Conservation (phyloP, 345 rosid genomes). For the Bruguiera gymnorhiza region DNA sequence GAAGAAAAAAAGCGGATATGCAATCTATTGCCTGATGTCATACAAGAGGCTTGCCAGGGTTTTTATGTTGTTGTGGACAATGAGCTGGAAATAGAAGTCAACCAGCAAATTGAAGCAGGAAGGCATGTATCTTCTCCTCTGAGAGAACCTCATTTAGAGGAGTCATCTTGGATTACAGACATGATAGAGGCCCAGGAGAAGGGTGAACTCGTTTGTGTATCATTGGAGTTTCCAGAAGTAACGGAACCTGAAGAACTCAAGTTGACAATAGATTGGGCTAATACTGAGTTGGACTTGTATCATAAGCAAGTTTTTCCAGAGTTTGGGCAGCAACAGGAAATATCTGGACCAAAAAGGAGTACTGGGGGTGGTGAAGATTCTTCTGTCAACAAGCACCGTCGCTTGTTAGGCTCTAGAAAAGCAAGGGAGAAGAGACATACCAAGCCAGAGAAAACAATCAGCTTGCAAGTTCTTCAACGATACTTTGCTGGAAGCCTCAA, state of each 20-base stretch:
- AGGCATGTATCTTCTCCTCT: constrained; percentile 24
- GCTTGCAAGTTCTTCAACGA: constrained; percentile 37
- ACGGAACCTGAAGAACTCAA: constrained; percentile 49
- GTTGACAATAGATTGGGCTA: constrained; percentile 43
- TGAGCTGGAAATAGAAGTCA: constrained; percentile 26
- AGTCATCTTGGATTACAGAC: constrained; percentile 50
- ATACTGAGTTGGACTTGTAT: constrained; percentile 26
- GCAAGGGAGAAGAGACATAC: constrained; percentile 23
- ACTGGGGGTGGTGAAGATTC: constrained; percentile 15
- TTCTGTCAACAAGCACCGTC: constrained; percentile 9
- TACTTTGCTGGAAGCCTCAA: constrained; percentile 47
- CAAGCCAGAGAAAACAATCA: constrained; percentile 35
- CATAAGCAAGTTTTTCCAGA: constrained; percentile 36
- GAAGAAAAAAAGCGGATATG: constrained; percentile 21
- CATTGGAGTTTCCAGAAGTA: constrained; percentile 52
- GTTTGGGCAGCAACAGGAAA: constrained; percentile 35
- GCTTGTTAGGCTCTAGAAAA: constrained; percentile 16
- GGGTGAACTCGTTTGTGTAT: constrained; percentile 50
- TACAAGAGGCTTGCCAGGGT: constrained; percentile 24
- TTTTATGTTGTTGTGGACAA: constrained; percentile 25
- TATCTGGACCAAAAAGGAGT: constrained; percentile 30
- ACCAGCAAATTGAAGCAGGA: constrained; percentile 30
- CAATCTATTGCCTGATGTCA: constrained; percentile 9
- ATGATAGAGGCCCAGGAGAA: constrained; percentile 51
- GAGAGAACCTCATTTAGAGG: constrained; percentile 38